These are phyloP conservation scores for Lindgomyces ingoldianus DNA, from an alignment of 495 filamentous ascomycete genomes.

Conservation along the genomic window DNA sequence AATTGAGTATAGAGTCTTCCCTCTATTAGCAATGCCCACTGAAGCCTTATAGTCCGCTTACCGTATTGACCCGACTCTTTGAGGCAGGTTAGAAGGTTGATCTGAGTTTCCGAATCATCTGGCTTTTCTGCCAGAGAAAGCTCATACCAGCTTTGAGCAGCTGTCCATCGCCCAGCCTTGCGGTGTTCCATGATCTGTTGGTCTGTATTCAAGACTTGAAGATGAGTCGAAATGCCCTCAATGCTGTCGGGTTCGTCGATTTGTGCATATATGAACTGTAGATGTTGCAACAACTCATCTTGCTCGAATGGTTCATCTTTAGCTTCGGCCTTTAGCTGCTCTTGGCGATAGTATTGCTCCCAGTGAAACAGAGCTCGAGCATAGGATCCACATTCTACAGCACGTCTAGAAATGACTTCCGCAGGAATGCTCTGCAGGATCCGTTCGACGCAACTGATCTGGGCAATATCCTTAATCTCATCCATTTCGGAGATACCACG, in stretches of 20 bases:
- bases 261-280: slow-evolving; percentile 92
- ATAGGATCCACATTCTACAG: slow-evolving; percentile 89
- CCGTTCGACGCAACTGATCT: slow-evolving; percentile 62
- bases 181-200: slow-evolving; percentile 90
- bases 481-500: slow-evolving; percentile 41
- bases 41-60: slow-evolving; percentile 43
- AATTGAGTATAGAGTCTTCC: slow-evolving; percentile 77
- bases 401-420: slow-evolving; percentile 78
- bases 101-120: slow-evolving; percentile 71
- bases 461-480: slow-evolving; percentile 45
- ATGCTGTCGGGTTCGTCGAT: slow-evolving; percentile 98
- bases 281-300: slow-evolving; percentile 63
- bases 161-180: slow-evolving; percentile 95
- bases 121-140: slow-evolving; percentile 77
- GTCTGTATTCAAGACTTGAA: slow-evolving; percentile 79
- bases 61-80: slow-evolving; percentile 91
- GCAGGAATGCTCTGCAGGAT: slow-evolving; percentile 74
- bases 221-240: slow-evolving; percentile 84
- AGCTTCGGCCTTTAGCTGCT: slow-evolving; percentile 48
- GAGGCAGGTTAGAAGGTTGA: slow-evolving; percentile 82
- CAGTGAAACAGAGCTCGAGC: slow-evolving; percentile 89
- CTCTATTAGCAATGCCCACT: slow-evolving; percentile 31
- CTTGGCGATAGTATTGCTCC: slow-evolving; percentile 82
- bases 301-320: slow-evolving; percentile 26
- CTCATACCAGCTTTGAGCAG: slow-evolving; percentile 97